Evolutionary conservation across 192 early-diverging fungal genomes (phyloP).

Genomic region (Linnemannia zychae): DNA sequence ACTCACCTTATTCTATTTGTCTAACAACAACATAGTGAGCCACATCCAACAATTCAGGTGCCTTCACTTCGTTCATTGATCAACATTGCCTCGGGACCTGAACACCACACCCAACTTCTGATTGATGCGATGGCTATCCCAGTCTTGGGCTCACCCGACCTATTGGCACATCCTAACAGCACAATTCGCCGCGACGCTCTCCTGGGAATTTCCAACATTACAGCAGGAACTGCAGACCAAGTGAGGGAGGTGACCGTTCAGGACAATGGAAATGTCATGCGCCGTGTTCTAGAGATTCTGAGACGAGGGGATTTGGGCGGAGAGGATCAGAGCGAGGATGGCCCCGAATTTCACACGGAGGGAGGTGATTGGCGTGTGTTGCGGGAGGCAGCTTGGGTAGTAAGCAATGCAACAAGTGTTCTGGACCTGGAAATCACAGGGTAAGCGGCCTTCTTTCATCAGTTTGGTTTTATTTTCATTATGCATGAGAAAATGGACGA

Average conservation of each 20-base stretch:
- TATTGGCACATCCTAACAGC: slow-evolving; percentile 41
- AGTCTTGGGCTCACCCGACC: slow-evolving; percentile 33
- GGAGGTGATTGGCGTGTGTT: slow-evolving; percentile 54
- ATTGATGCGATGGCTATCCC: slow-evolving; percentile 55
- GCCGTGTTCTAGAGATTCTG: slow-evolving; percentile 39
- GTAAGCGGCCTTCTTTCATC: slow-evolving; percentile 11
- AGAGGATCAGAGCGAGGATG: slow-evolving; percentile 29
- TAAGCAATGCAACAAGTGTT: slow-evolving; percentile 55
- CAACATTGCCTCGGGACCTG: slow-evolving; percentile 55
- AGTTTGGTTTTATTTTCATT: not conserved
- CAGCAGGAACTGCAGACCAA: slow-evolving; percentile 53
- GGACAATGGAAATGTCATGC: slow-evolving; percentile 51
- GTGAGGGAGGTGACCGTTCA: slow-evolving; percentile 55
- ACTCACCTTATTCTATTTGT: not conserved
- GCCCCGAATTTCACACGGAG: slow-evolving; percentile 22
- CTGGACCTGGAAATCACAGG: slow-evolving; percentile 54
- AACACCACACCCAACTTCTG: slow-evolving; percentile 52
- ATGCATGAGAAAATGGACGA: not conserved
- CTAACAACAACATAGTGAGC: slow-evolving; percentile 17
- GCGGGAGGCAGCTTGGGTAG: slow-evolving; percentile 53
- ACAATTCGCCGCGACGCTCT: slow-evolving; percentile 51
- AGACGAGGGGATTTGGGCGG: slow-evolving; percentile 45
- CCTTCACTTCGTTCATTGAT: slow-evolving; percentile 50
- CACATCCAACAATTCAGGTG: slow-evolving; percentile 53
- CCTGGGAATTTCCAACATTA: slow-evolving; percentile 52